A percentile compares a stretch with the other conserved stretches of the same genome.
phyloP scores from a whole-genome alignment of 768 basidiomycete species.

The Phanerochaete sordida region DNA sequence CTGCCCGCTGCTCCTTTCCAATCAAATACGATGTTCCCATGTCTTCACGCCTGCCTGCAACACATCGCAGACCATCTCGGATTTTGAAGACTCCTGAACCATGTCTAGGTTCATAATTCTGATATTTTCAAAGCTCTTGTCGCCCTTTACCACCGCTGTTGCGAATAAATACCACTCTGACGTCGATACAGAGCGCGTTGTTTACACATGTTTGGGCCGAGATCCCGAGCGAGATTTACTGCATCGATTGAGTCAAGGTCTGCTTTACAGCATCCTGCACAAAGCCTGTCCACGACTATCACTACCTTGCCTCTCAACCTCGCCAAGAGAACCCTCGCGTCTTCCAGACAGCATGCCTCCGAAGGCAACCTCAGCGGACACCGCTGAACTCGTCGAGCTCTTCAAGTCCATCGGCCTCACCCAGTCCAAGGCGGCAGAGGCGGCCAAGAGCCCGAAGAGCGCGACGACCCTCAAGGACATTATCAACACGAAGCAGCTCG shows the following conservation, averaged over 20 bases:
- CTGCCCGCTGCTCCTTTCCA: too few relatives aligned
- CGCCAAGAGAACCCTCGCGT: neutral
- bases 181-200: conserved; percentile 4
- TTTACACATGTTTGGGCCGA: conserved; percentile 9
- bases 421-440: conserved; percentile 75
- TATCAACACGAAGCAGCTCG: conserved; percentile 52
- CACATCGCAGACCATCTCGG: too few relatives aligned
- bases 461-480: conserved; percentile 67
- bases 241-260: conserved; percentile 11
- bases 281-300: neutral
- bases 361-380: conserved; percentile 28
- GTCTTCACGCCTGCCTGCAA: too few relatives aligned
- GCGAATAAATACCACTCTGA: neutral
- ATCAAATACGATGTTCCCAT: too few relatives aligned
- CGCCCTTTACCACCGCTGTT: too few relatives aligned
- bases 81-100: too few relatives aligned
- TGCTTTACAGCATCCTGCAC: too few relatives aligned
- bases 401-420: conserved; percentile 80
- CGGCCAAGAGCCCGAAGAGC: conserved; percentile 76
- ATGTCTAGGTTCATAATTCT: too few relatives aligned
- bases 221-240: conserved; percentile 12
- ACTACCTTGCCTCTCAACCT: neutral
- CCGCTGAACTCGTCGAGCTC: conserved; percentile 40
- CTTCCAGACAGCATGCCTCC: conserved; percentile 15
- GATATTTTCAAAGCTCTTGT: too few relatives aligned